Percentiles rank a stretch among this genome's conserved stretches.
Conservation (phyloP, 108 stramenopile genomes). For the Bacterosira constricta region DNA sequence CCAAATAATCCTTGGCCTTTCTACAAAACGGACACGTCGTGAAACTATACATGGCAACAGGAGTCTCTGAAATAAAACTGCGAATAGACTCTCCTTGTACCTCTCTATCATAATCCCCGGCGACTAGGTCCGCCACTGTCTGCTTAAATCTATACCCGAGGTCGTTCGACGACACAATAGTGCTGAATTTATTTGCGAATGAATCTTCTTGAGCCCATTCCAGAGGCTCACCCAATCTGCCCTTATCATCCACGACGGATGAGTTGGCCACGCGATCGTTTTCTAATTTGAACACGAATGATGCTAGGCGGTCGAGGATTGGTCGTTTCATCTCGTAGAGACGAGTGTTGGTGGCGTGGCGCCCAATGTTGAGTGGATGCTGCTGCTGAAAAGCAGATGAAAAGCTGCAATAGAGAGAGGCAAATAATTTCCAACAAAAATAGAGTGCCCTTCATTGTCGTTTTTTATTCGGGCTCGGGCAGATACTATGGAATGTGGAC, state of each 20-base stretch:
- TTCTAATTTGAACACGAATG: conserved; percentile 57
- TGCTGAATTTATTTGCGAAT: conserved; percentile 55
- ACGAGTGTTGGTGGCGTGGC: not conserved
- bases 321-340: conserved; percentile 67
- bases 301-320: conserved; percentile 54
- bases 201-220: conserved; percentile 61
- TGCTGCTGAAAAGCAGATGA: conserved; percentile 15
- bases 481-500: too few species aligned
- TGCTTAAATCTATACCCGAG: conserved; percentile 68
- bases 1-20: conserved; percentile 66
- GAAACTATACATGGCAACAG: conserved; percentile 65
- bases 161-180: conserved; percentile 45
- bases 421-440: too few species aligned
- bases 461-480: too few species aligned
- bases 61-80: conserved; percentile 24
- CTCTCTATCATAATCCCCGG: conserved; percentile 63
- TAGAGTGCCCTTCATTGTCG: too few species aligned
- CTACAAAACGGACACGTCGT: conserved; percentile 78
- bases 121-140: conserved; percentile 71
- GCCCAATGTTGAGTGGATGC: not conserved
- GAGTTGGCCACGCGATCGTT: conserved; percentile 47
- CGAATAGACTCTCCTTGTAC: conserved; percentile 19
- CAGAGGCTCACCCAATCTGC: conserved; percentile 71
- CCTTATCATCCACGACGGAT: conserved; percentile 57
- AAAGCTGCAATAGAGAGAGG: too few species aligned